A percentile compares a stretch with the other conserved stretches of the same genome.
These are phyloP conservation scores for Talaromyces atroroseus DNA, from an alignment of 2,329 filamentous ascomycete species.

Conservation along the genomic window DNA sequence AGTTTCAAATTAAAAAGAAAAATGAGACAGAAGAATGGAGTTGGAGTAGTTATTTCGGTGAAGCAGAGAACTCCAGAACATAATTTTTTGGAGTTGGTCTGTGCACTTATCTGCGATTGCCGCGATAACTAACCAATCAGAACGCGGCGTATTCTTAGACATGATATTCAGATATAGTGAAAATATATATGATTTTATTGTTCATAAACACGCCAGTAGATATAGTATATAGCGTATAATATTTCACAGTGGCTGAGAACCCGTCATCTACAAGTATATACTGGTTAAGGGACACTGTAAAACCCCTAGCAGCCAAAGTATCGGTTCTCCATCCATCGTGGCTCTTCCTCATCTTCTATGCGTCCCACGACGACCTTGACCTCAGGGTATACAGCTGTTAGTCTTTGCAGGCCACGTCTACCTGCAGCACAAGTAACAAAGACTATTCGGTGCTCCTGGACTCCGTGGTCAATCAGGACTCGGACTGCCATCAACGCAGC, in stretches of 20 bases:
- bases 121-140: background rate
- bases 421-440: conserved; percentile 91
- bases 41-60: background rate
- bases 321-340: conserved; percentile 81
- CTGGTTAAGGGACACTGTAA: background rate
- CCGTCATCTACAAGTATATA: background rate
- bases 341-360: conserved; percentile 74
- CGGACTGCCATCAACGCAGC: conserved; percentile 87
- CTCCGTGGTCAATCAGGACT: conserved; percentile 91
- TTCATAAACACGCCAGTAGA: background rate
- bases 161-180: background rate
- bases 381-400: conserved; percentile 83
- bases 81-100: conserved; percentile 20
- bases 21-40: background rate
- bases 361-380: conserved; percentile 81
- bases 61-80: background rate
- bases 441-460: conserved; percentile 75
- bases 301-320: conserved; percentile 73
- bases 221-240: background rate
- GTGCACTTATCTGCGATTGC: conserved; percentile 20
- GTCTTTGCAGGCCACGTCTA: conserved; percentile 71
- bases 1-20: background rate
- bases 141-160: background rate
- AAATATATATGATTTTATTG: too few relatives aligned
- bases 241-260: background rate